These are phyloP conservation scores for Exophiala calicioides DNA, from an alignment of 2,329 filamentous ascomycete genomes.

Conservation along the genomic window DNA sequence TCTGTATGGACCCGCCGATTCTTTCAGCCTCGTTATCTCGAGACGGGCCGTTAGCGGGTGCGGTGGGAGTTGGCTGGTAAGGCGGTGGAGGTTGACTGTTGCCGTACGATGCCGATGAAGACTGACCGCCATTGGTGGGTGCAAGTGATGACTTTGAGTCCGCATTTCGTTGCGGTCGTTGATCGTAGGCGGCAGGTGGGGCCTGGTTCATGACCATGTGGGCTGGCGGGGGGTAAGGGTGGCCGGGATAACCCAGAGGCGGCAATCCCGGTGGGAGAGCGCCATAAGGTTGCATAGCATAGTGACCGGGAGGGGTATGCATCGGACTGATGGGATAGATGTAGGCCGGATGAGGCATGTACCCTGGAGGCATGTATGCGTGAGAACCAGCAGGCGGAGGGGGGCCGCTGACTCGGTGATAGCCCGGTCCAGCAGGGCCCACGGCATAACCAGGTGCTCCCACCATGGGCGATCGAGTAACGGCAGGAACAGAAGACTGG, in stretches of 20 bases:
- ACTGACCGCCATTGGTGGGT: slow-evolving; percentile 35
- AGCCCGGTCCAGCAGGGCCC: slow-evolving; percentile 56
- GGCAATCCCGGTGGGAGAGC: slow-evolving; percentile 21
- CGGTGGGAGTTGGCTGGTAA: slow-evolving; percentile 17
- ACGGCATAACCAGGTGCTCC: slow-evolving; percentile 57
- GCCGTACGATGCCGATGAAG: slow-evolving; percentile 38
- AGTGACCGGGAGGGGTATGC: slow-evolving; percentile 43
- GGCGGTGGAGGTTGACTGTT: slow-evolving; percentile 33
- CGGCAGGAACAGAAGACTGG: slow-evolving; percentile 73
- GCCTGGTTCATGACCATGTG: slow-evolving; percentile 24
- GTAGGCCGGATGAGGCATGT: slow-evolving; percentile 37
- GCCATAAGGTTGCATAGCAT: slow-evolving; percentile 25
- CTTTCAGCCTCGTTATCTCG: slow-evolving; percentile 29
- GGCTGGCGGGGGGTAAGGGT: slow-evolving; percentile 22
- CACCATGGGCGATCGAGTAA: slow-evolving; percentile 72
- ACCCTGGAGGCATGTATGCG: slow-evolving; percentile 39
- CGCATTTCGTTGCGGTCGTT: slow-evolving; percentile 25
- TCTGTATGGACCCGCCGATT: slow-evolving; percentile 15
- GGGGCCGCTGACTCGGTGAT: no score
- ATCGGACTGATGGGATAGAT: slow-evolving; percentile 49
- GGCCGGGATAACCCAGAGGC: slow-evolving; percentile 24
- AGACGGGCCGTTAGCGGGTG: slow-evolving; percentile 33
- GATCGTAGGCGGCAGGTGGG: slow-evolving; percentile 30
- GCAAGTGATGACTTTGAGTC: slow-evolving; percentile 39
- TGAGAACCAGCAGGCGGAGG: slow-evolving; percentile 40